Base-by-base conservation (phyloP, 495 filamentous ascomycete species). In the Gamarada debralockiae region DNA sequence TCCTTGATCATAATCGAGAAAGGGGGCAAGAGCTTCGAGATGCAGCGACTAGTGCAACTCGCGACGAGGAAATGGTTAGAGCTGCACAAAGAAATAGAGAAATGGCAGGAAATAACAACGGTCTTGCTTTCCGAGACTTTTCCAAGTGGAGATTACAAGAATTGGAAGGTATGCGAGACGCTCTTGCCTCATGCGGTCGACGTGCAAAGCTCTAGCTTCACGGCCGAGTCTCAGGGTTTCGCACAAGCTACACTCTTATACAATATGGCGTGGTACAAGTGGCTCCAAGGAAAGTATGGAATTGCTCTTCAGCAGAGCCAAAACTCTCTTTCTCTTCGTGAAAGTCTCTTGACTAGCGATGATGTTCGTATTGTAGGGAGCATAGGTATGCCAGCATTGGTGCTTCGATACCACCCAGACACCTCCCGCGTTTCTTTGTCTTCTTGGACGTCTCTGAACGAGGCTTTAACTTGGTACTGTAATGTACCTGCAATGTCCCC, bases 121-220 rank as follows among this genome's bases (percentile, higher is more conserved):
- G 25, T 41, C 33, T 25, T 25, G 18, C 50, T 56, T 9, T 44
- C 33, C 21, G 34, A 39, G 27, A 41, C 14, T 43, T 66, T 61
- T 53, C 52, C 57, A 31, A 47, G 40, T 48, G 63, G 65, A 55
- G 18, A 61, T 0, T 61, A 63, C 37, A 48, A 59, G 18, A 70
- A 56, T 39, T 69, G 65, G 67, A 43, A 43, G 24, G 38, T 22
- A 17, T 73, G 63, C 48, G 60, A 52, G 56, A 42, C 22, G 33
- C 53, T 69, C 1, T 64, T 58, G 34, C 59, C 64, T 21, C 62
- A 70, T 58, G 58, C 55, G 23, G 60, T 56, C 24, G 37, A 53
- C 15, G 58, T 65, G 40, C 20, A 56, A 36, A 55, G 25, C 42
- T 45, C 20, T 33, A 41, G 41, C 21, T 20, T 33, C 23, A 38